Conservation (phyloP, 2,329 filamentous ascomycete genomes). For the Beauveria brongniartii region DNA sequence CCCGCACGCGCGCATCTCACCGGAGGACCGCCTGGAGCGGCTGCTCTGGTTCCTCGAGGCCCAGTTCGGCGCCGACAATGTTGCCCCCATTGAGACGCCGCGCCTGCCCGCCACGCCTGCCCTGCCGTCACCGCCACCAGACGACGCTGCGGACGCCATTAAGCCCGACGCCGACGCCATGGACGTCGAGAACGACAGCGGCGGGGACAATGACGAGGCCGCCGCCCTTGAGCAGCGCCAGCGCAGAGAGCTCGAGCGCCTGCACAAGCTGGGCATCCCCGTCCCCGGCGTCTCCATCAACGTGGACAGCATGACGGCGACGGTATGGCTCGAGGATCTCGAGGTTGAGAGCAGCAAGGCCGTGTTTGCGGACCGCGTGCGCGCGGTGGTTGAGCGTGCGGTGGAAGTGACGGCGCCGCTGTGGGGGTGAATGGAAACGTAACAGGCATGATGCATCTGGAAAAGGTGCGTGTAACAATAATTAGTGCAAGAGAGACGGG, state of each 20-base stretch:
- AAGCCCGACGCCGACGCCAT: constrained; percentile 15
- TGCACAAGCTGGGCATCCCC: constrained; percentile 79
- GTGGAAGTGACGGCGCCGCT: constrained; percentile 79
- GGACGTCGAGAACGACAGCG: constrained; percentile 16
- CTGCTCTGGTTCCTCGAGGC: constrained; percentile 95
- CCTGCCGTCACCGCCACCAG: constrained; percentile 15
- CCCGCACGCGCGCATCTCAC: constrained; percentile 62
- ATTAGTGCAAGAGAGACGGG: not conserved
- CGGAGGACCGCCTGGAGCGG: constrained; percentile 71
- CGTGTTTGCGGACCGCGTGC: constrained; percentile 73
- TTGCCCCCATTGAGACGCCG: constrained; percentile 65
- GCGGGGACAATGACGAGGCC: constrained; percentile 28
- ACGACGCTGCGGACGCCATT: constrained; percentile 21
- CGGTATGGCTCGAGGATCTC: constrained; percentile 84
- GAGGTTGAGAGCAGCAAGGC: constrained; percentile 80
- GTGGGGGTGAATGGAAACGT: constrained; percentile 37
- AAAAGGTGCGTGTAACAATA: not conserved
- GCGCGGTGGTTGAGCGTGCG: constrained; percentile 81
- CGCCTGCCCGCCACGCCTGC: constrained; percentile 39
- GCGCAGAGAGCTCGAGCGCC: constrained; percentile 63
- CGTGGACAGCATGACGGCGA: constrained; percentile 80
- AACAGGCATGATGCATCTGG: too few relatives aligned
- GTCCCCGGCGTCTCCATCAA: constrained; percentile 82
- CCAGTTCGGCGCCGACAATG: constrained; percentile 81
- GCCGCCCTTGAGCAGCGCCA: constrained; percentile 42